These are phyloP conservation scores for Syncephalastrum sp. DNA, from an alignment of 371 early-diverging fungal species.

Conservation along the genomic window DNA sequence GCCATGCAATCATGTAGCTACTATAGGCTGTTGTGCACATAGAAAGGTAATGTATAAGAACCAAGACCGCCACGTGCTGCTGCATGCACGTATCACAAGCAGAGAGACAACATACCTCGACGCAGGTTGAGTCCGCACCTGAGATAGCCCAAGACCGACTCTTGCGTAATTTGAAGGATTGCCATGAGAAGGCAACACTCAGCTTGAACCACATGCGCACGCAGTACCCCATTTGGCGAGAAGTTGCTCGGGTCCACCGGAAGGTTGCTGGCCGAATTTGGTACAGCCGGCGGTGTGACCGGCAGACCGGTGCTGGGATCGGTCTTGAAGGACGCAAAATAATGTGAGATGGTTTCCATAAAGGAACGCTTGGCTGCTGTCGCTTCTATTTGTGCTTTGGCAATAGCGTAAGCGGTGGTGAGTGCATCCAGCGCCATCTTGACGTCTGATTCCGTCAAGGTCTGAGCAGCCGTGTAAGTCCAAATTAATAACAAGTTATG, in stretches of 20 bases:
- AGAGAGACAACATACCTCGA: slow-evolving; percentile 33
- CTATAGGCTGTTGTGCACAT: slow-evolving; percentile 20
- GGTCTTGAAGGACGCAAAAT: slow-evolving; percentile 16
- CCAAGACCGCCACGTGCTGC: not conserved
- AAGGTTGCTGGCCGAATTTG: slow-evolving; percentile 4
- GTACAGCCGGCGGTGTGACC: slow-evolving; percentile 9
- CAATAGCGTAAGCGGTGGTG: slow-evolving; percentile 34
- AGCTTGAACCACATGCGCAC: slow-evolving; percentile 52
- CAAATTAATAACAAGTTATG: too few species aligned
- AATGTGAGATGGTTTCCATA: slow-evolving; percentile 14
- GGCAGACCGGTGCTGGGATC: slow-evolving; percentile 23
- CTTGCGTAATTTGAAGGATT: slow-evolving; percentile 49
- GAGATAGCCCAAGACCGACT: slow-evolving; percentile 43
- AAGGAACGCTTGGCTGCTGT: slow-evolving; percentile 34
- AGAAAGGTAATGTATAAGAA: not conserved
- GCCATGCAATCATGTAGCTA: slow-evolving; percentile 31
- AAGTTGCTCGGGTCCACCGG: slow-evolving; percentile 12
- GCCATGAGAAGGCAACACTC: slow-evolving; percentile 51
- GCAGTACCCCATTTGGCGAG: slow-evolving; percentile 51
- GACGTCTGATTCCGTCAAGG: slow-evolving; percentile 48
- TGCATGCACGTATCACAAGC: not conserved
- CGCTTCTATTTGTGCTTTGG: slow-evolving; percentile 43
- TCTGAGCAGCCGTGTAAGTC: slow-evolving; percentile 20
- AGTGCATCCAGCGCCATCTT: slow-evolving; percentile 40
- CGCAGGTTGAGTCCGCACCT: slow-evolving; percentile 53